These are phyloP conservation scores for Debaryomyces sp. DNA, from an alignment of 1,139 yeast genomes.

Conservation along the genomic window DNA sequence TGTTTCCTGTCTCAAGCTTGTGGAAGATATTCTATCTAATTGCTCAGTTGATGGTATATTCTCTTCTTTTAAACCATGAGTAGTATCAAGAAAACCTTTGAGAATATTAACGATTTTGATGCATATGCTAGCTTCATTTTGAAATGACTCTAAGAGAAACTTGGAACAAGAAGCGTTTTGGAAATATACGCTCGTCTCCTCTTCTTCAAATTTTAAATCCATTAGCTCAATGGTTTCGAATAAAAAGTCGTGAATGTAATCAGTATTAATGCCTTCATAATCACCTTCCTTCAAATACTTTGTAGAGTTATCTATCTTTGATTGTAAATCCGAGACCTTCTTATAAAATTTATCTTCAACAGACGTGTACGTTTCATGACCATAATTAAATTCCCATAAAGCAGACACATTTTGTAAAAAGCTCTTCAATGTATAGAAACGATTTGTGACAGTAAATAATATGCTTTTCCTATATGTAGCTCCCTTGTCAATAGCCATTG, in stretches of 20 bases:
- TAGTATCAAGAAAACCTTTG: neutral
- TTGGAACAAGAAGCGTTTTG: constrained; percentile 8
- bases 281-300: constrained; percentile 8
- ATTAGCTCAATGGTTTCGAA: constrained; percentile 8
- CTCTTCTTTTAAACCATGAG: neutral
- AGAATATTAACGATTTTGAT: neutral
- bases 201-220: constrained; percentile 8
- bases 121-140: neutral
- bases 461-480: neutral
- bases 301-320: neutral
- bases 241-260: constrained; percentile 7
- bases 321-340: neutral
- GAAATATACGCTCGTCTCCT: constrained; percentile 4
- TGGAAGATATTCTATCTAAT: neutral
- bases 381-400: constrained; percentile 13
- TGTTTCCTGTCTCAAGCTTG: neutral
- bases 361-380: constrained; percentile 1
- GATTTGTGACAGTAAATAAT: neutral
- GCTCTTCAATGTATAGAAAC: neutral
- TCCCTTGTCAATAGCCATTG: neutral
- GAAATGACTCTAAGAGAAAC: constrained; percentile 1
- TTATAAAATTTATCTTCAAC: neutral
- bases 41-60: neutral
- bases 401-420: neutral
- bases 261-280: constrained; percentile 6